Evolutionary conservation across 352 stramenopile species (phyloP), one percentile per base, ranked within the genome.

Genomic region (Globisporangium solare): DNA sequence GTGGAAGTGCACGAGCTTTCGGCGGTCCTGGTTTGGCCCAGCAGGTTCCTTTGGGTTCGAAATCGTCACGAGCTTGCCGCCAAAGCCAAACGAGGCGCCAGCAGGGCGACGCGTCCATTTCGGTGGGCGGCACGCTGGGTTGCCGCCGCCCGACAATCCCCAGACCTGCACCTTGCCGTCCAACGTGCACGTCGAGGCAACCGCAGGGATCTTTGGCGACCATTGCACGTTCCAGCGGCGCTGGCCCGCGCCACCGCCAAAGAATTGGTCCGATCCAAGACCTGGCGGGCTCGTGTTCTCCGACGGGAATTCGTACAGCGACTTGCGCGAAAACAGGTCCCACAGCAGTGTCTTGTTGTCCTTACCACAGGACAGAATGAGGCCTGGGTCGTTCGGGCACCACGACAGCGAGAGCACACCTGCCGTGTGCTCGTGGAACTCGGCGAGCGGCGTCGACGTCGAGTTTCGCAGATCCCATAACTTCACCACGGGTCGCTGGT

Each of bases 291-390:
- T 64, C 10, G 73, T 63, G 2, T 76, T 54, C 42, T 90, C 75
- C 21, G 81, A 84, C 7, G 94, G 91, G 61, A 99, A 87, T 64
- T 99, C 96, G 45, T 86, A 97, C 50, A 99, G 86, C 18, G 94
- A 86, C 71, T 93, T 86, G 45, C 96, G 76, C 22, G 88, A 94
- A 66, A 94, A 97, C 12, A 99, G 71, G 68, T 99, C 96, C 97
- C 97, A 99, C 7, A 99, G 68, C 18, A 99, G 79, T 18, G 97
- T 99, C 42, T 88, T 79, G 77, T 99, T 99, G 80, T 99, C 97
- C 71, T 99, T 99, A 15, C 80, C 97, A 58, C 91, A 98, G 35
- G 91, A 97, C 20, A 98, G 73, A 35, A 98, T 51, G 21, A 97
- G 86, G 15, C 87, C 89, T 35, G 95, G 87, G 79, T 99, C 96